phyloP scores from a whole-genome alignment of 495 filamentous ascomycete genomes.

The Venustampulla echinocandica region DNA sequence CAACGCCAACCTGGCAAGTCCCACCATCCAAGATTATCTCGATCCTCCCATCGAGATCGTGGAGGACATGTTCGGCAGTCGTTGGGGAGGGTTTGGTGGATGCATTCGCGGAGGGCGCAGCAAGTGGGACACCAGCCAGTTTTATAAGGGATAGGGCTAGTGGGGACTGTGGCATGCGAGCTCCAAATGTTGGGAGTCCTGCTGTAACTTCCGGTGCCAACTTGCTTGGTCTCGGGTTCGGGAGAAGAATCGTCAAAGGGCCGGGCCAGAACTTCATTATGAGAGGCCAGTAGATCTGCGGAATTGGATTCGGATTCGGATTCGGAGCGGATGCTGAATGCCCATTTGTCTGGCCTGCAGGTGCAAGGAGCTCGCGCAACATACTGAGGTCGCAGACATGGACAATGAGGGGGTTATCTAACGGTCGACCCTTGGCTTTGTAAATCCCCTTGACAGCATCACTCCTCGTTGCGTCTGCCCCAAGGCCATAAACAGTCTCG shows the following conservation, averaged over 20 bases:
- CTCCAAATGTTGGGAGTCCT: slow-evolving; percentile 73
- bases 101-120: slow-evolving; percentile 92
- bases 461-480: slow-evolving; percentile 83
- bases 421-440: slow-evolving; percentile 76
- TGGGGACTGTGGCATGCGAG: slow-evolving; percentile 73
- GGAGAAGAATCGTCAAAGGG: slow-evolving; percentile 84
- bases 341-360: slow-evolving; percentile 11
- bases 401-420: slow-evolving; percentile 92
- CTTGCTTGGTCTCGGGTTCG: slow-evolving; percentile 56
- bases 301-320: slow-evolving; percentile 42
- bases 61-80: slow-evolving; percentile 73
- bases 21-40: slow-evolving; percentile 87
- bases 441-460: slow-evolving; percentile 88
- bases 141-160: slow-evolving; percentile 83
- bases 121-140: slow-evolving; percentile 64
- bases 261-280: slow-evolving; percentile 90
- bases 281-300: slow-evolving; percentile 71
- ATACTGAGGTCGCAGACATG: slow-evolving; percentile 79
- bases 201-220: slow-evolving; percentile 86
- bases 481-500: slow-evolving; percentile 95
- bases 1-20: slow-evolving; percentile 75
- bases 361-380: slow-evolving; percentile 42
- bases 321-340: no score
- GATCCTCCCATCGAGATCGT: slow-evolving; percentile 81
- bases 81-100: slow-evolving; percentile 89